Base-by-base conservation (phyloP, 2,329 filamentous ascomycete genomes). In the Didymella lethalis region DNA sequence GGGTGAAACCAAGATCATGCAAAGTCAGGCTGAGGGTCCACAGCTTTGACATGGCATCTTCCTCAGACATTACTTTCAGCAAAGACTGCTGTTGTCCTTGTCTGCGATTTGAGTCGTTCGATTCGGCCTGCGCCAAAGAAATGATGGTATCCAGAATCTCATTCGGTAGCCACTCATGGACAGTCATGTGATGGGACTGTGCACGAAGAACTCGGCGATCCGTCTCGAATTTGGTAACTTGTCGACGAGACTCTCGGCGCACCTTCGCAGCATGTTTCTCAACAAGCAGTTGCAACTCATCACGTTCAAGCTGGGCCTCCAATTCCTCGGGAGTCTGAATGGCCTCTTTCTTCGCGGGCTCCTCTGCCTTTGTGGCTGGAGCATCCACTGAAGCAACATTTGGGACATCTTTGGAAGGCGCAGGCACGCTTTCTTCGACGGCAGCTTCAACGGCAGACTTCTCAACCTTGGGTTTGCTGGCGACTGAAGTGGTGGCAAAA, bases 401-500 rank as follows among this genome's bases (percentile, higher is more conserved):
- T 25, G 58, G 41, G 44, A 51, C 58, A 48, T 69, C 64, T 36
- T 69, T 66, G 43, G 65, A 54, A 28, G 63, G 38, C 14, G 57
- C 25, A 12, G 55, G 50, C 28, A 43, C 57, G 51, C 16, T 54
- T 44, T 59, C 57, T 26, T 56, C 61, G n/a, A 26, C 28, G n/a
- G 59, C 57, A 41, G 48, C 54, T 43, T 77, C 75, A 32, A 43
- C 59, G 7, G 46, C 41, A 29, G 54, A 32, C 56, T 70, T 73
- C 25, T 75, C 73, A 8, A 36, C 66, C 71, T 94, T 92, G 45
- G 85, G 82, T 74, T 91, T 96, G 25, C 92, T 96, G 43, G 93
- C 92, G 59, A 96, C 85, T 1, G 94, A 98, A 12, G 92, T 96
- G 5, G 95, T 99, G 64, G 94, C 92, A 80, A 97, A 96, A 18